Evolutionary conservation across 768 basidiomycete genomes (phyloP), one percentile per base, ranked within the genome.

Genomic region (Hydnum rufescens): DNA sequence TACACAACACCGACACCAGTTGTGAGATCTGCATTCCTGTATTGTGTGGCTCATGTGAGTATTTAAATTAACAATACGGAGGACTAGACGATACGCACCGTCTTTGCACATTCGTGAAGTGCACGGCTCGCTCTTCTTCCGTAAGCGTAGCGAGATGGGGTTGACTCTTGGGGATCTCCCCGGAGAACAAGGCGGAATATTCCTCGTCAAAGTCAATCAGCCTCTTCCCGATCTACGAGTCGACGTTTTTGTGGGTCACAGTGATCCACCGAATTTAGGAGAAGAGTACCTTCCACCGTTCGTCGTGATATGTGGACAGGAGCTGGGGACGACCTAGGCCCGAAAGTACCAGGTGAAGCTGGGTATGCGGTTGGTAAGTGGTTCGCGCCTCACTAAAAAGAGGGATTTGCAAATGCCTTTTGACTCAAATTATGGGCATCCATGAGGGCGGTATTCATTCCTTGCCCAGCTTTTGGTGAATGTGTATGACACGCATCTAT

Each of bases 401-500:
- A 39, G 13, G 13, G 13, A 13, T 39, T 8, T 16, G 44, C 13
- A 8, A 13, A 13, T 47, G 62, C 6, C 52, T 61, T 61, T 59
- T 58, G 61, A 55, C 60, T 56, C 16, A 63, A 47, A 42, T 62
- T 62, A 47, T 60, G 59, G 3, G 57, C 55, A 46, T 63, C 61
- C 13, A 54, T 57, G 59, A 63, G 59, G 2, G 59, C 58, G 2
- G 54, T 55, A 34, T 63, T 63, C 16, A 59, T 59, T 5, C 62
- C 62, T 54, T 63, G 62, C 1, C 57, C 62, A 8, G 61, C 61
- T 44, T 61, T 62, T 3, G 62, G 61, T 8, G 60, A 62, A 53
- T 62, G 62, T 8, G 60, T 62, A 48, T 63, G 62, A 39, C 57
- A 58, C 39, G 59, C 59, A 48, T 60, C 59, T 13, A 39, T 47